Conservation (phyloP, 2,329 filamentous ascomycete genomes). For the Ophiostoma ips region DNA sequence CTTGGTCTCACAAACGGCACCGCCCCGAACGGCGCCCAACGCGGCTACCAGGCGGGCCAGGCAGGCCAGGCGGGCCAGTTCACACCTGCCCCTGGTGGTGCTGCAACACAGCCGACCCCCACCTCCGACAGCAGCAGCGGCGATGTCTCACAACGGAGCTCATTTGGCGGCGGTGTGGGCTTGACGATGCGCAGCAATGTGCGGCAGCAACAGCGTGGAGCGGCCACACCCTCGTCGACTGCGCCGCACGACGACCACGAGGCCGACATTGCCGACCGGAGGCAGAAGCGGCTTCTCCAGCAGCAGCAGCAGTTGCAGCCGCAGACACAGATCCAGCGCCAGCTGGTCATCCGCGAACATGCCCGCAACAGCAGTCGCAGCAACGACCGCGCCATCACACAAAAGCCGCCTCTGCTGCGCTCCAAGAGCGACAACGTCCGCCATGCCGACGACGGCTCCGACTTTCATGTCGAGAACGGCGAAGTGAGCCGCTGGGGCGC, state of each 20-base stretch:
- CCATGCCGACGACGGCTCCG: constrained; percentile 18
- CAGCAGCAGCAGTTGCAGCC: constrained; percentile 2
- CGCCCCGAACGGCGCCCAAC: no score
- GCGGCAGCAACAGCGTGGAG: background rate
- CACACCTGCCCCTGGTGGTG: no score
- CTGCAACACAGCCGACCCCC: background rate
- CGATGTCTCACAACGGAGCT: constrained; percentile 6
- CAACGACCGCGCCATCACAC: constrained; percentile 11
- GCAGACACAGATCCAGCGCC: constrained; percentile 19
- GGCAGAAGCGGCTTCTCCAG: background rate
- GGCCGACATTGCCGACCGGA: constrained; percentile 17
- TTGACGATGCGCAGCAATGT: constrained; percentile 3
- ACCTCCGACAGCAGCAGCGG: constrained; percentile 3
- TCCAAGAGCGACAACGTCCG: constrained; percentile 43
- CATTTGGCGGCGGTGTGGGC: constrained; percentile 3
- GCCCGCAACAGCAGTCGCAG: constrained; percentile 19
- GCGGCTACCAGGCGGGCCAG: no score
- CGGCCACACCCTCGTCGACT: background rate
- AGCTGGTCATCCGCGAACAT: constrained; percentile 19
- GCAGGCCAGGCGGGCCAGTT: no score
- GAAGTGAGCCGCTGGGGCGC: constrained; percentile 35
- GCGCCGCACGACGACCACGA: constrained; percentile 3
- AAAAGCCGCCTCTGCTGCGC: constrained; percentile 38
- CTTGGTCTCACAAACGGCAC: no score
- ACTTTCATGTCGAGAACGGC: constrained; percentile 6